A percentile compares a stretch with the other conserved stretches of the same genome.
Conservation (phyloP, 148 eudicot species). For the Dianthus caryophyllus region DNA sequence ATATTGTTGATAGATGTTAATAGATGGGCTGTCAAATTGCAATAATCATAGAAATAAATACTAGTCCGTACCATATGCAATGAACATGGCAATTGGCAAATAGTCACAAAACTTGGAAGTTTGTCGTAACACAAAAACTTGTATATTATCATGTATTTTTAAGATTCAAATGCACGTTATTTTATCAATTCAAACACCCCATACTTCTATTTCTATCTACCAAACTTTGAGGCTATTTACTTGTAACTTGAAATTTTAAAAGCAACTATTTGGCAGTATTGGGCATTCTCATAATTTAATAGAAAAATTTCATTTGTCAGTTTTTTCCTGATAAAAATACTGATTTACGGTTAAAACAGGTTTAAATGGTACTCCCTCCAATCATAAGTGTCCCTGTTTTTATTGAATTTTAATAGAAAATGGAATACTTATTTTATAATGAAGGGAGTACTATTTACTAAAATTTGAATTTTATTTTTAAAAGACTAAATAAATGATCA, state of each 20-base stretch:
- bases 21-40: not conserved
- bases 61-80: slow-evolving; percentile 3
- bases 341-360: too few species aligned
- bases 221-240: not conserved
- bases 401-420: too few species aligned
- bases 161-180: not conserved
- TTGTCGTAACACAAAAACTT: not conserved
- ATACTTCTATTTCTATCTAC: not conserved
- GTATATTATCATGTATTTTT: not conserved
- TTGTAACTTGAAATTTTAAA: not conserved
- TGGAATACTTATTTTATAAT: too few species aligned
- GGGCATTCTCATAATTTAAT: not conserved
- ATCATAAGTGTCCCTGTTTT: too few species aligned
- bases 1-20: not conserved
- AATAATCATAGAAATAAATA: not conserved
- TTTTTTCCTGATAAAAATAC: too few species aligned
- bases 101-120: not conserved
- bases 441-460: too few species aligned
- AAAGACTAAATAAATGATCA: too few species aligned
- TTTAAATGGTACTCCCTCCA: too few species aligned
- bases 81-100: slow-evolving; percentile 12
- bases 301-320: too few species aligned
- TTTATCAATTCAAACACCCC: not conserved
- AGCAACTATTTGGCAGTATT: slow-evolving; percentile 7
- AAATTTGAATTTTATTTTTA: too few species aligned